These are phyloP conservation scores for Haematococcus lacustris DNA, from an alignment of 139 green algal genomes.

Conservation along the genomic window DNA sequence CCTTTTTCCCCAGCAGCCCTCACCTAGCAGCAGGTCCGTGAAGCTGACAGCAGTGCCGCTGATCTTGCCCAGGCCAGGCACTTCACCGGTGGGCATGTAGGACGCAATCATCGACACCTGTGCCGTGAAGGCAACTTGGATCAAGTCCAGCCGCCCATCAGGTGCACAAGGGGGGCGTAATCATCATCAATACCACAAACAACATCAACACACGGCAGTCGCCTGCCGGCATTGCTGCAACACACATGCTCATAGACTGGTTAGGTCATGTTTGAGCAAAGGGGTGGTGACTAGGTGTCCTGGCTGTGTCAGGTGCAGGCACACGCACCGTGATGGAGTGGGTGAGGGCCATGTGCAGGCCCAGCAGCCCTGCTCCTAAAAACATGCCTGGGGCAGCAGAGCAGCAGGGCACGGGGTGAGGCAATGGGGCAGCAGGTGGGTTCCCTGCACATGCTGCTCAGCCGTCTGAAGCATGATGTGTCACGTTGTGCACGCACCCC, in stretches of 20 bases:
- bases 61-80: slow-evolving; percentile 61
- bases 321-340: slow-evolving; percentile 66
- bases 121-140: too few species aligned
- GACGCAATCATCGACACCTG: slow-evolving; percentile 28
- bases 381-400: slow-evolving; percentile 72
- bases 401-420: too few species aligned
- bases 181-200: too few species aligned
- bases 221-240: too few species aligned
- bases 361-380: slow-evolving; percentile 50
- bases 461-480: neutral
- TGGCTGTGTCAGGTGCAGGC: too few species aligned
- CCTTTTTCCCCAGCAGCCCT: neutral
- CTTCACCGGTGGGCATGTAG: slow-evolving; percentile 56
- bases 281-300: too few species aligned
- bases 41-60: slow-evolving; percentile 71
- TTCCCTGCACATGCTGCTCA: too few species aligned
- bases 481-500: slow-evolving; percentile 7
- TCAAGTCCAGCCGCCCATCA: too few species aligned
- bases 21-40: slow-evolving; percentile 76
- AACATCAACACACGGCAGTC: too few species aligned
- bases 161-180: too few species aligned
- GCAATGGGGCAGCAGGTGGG: neutral
- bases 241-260: too few species aligned
- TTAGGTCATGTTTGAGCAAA: too few species aligned
- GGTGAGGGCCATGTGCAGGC: slow-evolving; percentile 78